Percentiles rank a stretch among this genome's conserved stretches.
These are phyloP conservation scores for Dysphania ambrosioides DNA, from an alignment of 148 eudicot species.

Conservation along the genomic window DNA sequence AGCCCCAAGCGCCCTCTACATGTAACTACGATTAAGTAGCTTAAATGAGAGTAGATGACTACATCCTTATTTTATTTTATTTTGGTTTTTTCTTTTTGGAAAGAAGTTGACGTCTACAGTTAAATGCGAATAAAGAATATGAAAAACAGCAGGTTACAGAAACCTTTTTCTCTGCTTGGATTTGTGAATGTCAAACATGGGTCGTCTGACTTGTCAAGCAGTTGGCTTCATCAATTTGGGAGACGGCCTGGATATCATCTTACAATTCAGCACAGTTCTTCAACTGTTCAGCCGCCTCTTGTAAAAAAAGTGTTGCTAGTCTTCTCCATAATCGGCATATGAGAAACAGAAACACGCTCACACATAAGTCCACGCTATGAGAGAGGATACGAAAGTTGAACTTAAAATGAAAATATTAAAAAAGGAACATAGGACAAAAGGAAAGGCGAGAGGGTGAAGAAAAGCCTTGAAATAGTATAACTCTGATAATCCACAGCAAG, in stretches of 20 bases:
- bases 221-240: constrained; percentile 13
- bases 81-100: neutral
- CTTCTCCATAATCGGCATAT: constrained; percentile 13
- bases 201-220: constrained; percentile 17
- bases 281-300: constrained; percentile 20
- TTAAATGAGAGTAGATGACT: neutral
- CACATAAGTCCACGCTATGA: neutral
- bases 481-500: neutral
- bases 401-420: neutral
- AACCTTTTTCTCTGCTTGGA: constrained; percentile 8
- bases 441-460: neutral
- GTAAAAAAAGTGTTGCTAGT: neutral
- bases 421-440: neutral
- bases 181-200: constrained; percentile 4
- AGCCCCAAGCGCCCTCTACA: constrained; percentile 8
- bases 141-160: constrained; percentile 20
- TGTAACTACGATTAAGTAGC: constrained; percentile 11
- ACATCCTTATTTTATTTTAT: neutral
- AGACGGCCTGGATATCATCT: constrained; percentile 7
- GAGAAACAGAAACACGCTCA: constrained; percentile 2
- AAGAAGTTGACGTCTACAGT: neutral
- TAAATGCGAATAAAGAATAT: constrained; percentile 9
- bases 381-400: neutral
- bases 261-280: constrained; percentile 2
- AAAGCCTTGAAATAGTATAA: neutral